Base-by-base conservation (phyloP, 768 basidiomycete genomes). In the Thelephora aurantiotincta region DNA sequence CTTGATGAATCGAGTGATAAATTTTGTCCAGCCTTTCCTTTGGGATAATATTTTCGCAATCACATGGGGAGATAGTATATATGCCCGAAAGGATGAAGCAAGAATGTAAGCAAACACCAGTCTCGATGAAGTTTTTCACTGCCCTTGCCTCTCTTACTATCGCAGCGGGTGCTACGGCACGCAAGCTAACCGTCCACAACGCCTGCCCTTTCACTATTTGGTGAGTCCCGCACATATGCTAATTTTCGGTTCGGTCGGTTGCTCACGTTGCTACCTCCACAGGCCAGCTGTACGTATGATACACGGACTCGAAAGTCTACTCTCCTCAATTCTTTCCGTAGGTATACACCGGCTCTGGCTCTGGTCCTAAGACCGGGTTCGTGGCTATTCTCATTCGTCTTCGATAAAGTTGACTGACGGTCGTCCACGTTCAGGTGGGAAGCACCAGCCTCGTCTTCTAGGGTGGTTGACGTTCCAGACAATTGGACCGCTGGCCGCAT, bases 131-230 rank as follows among this genome's bases (percentile, higher is more conserved):
- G 47, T 14, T 48, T 20, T 43, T 33, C 11, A 38, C 18, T 43
- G 16, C 13, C 33, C 44, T 54, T 19, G 37, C 45, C 34, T 35
- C 35, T 46, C 19, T 50, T 7, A n/a, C 22, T n/a, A 14, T 48
- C 38, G 48, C 52, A 2, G n/a, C 47, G 6, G n/a, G 13, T 3
- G 63, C 65, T 35, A 59, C 65, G n/a, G 75, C 69, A 37, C 72
- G 80, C 33, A 79, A 73, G 22, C 70, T 83, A 52, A 77, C 72
- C 0, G 72, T 77, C 20, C 66, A 68, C 55, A 83, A 82, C 62
- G 67, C 62, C 2, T 82, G 81, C 55, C 71, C 78, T 0, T 82
- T 79, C 61, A 82, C 79, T 2, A 70, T 82, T 50, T 82, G 81
- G 81, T 80, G 55, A 47, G 67, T 48, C 18, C n/a, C 7, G 16